Percentiles rank a stretch among this genome's conserved stretches.
phyloP scores from a whole-genome alignment of 805 yeast genomes.

The Cyberlindnera mycetangii region DNA sequence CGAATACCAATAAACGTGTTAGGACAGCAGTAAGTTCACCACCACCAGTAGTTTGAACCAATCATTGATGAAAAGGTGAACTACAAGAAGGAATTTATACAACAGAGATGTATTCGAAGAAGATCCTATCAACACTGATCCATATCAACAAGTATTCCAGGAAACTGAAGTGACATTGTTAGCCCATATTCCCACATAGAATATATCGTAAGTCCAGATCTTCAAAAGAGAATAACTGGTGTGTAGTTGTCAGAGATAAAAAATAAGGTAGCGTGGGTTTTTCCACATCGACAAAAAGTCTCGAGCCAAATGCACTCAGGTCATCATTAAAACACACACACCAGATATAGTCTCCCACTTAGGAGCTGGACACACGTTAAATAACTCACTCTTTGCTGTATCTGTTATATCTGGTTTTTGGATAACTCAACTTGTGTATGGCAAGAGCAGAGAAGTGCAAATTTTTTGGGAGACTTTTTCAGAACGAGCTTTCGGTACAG shows the following conservation, averaged over 20 bases:
- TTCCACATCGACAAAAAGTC: slow-evolving; percentile 96
- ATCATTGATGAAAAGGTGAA: too few relatives aligned
- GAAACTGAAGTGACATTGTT: slow-evolving; percentile 7
- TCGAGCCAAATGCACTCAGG: slow-evolving; percentile 99
- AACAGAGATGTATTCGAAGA: too few relatives aligned
- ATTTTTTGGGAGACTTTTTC: too few relatives aligned
- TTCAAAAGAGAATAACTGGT: background rate
- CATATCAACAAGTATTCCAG: background rate
- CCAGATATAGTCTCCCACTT: background rate
- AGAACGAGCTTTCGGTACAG: too few relatives aligned
- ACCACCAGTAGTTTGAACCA: too few relatives aligned
- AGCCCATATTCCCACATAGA: slow-evolving; percentile 6
- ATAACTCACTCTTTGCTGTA: background rate
- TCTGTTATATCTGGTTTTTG: too few relatives aligned
- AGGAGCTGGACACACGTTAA: background rate
- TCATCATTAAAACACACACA: slow-evolving; percentile 18
- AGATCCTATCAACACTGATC: too few relatives aligned
- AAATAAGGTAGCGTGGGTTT: slow-evolving; percentile 95
- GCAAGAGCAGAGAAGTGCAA: background rate
- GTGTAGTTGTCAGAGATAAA: slow-evolving; percentile 50
- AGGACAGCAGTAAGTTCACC: too few relatives aligned
- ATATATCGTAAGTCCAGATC: background rate
- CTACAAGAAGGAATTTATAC: too few relatives aligned
- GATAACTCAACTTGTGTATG: background rate
- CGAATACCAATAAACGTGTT: too few relatives aligned